Percentiles rank a stretch among this genome's conserved stretches.
phyloP scores from a whole-genome alignment of 1,284 basidiomycete genomes.

The Omphalotus olearius region DNA sequence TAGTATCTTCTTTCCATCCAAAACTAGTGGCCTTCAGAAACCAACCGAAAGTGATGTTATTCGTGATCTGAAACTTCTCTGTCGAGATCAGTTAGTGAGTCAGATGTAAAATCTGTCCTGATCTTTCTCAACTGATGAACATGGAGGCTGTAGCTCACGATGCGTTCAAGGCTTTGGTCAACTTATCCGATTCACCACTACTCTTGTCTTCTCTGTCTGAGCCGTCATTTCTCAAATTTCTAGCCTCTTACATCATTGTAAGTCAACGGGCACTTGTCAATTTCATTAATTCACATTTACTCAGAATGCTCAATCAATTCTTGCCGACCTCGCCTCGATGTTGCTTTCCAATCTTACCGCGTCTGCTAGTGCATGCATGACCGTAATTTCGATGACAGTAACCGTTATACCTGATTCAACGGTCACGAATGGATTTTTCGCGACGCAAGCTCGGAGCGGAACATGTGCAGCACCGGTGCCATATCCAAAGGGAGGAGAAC shows the following conservation, averaged over 20 bases:
- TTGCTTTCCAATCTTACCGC: conserved; percentile 92
- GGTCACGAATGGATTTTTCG: conserved; percentile 48
- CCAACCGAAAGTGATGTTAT: conserved; percentile 67
- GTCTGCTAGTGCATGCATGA: conserved; percentile 65
- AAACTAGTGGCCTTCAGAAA: conserved; percentile 51
- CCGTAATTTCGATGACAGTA: conserved; percentile 67
- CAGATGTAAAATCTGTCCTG: conserved; percentile 6
- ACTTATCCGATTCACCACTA: conserved; percentile 84
- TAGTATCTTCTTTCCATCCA: conserved; percentile 67
- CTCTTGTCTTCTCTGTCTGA: conserved; percentile 74
- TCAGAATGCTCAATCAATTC: conserved; percentile 84
- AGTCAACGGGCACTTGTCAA: conserved; percentile 26
- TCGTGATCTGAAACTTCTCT: conserved; percentile 77
- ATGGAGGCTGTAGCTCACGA: conserved; percentile 87
- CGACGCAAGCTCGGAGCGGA: conserved; percentile 70
- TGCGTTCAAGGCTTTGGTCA: conserved; percentile 91
- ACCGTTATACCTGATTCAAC: conserved; percentile 51
- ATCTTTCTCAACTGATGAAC: conserved; percentile 10
- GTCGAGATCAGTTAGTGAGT: conserved; percentile 78
- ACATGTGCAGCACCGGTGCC: conserved; percentile 66
- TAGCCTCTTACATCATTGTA: conserved; percentile 91
- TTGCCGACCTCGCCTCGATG: conserved; percentile 96
- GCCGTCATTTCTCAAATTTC: conserved; percentile 72
- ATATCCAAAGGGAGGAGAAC: conserved; percentile 52
- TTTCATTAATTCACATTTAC: conserved; percentile 3